Evolutionary conservation across 2,329 filamentous ascomycete species (phyloP), one percentile per base, ranked within the genome.

Genomic region (Trichoderma sp.): DNA sequence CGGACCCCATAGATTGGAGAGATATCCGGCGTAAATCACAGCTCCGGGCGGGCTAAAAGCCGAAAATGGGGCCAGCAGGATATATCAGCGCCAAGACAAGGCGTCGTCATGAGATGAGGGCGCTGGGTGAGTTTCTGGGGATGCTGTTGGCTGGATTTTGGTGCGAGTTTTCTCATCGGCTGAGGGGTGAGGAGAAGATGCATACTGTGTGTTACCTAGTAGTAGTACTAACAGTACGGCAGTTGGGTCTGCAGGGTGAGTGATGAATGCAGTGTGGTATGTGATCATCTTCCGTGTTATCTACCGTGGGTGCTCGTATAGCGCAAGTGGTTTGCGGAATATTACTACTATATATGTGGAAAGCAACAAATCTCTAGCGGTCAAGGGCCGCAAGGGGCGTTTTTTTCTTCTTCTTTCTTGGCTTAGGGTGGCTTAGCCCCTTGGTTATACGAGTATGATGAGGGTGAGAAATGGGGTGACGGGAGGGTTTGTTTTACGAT

Each of bases 401-500:
- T 10, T n/a, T 53, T n/a, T n/a, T 13, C 17, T 42, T 42, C 9
- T 13, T 19, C 13, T 42, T 32, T 25, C 58, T 61, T 61, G 45
- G 59, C 59, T 5, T 12, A 63, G 59, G 29, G 59, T 63, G 59
- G 59, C 59, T 63, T 45, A 63, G 59, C 59, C 13, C 15, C 13
- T 17, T 6, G n/a, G n/a, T 19, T 54, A 29, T 27, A 27, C 39
- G 13, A 27, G 3, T 29, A 27, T 12, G 34, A 27, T 12, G 34
- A 27, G 22, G 22, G 59, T 52, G 42, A 52, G 59, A 63, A 35
- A 37, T 37, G 19, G 42, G 42, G 58, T 32, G 39, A 29, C 8
- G 27, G n/a, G 37, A 48, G 5, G 19, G n/a, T n/a, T n/a, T 45
- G 56, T 37, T 25, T 29, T 35, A 29, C 19, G 6, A 29, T 32